phyloP scores from a whole-genome alignment of 2,329 filamentous ascomycete genomes.

The Alternaria consortialis region DNA sequence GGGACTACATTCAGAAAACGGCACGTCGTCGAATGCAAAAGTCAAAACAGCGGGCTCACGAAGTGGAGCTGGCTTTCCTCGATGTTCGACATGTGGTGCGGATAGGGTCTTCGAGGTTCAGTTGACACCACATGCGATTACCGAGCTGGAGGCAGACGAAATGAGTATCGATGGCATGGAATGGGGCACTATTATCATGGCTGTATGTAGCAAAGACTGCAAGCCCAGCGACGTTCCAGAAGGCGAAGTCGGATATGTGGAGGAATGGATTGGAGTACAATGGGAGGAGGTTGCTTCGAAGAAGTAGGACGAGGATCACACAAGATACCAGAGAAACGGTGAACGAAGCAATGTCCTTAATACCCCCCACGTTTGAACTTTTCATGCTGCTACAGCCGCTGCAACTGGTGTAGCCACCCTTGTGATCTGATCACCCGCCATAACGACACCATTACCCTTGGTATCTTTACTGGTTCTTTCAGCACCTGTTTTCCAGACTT shows the following conservation, averaged over 20 bases:
- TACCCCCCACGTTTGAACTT: neutral
- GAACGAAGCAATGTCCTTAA: neutral
- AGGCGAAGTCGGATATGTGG: conserved; percentile 78
- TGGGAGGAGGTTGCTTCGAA: conserved; percentile 77
- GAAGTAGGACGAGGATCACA: conserved; percentile 16
- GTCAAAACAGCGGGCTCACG: conserved; percentile 37
- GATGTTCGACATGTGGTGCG: conserved; percentile 78
- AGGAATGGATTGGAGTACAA: conserved; percentile 98
- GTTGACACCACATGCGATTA: conserved; percentile 88
- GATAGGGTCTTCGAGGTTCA: conserved; percentile 89
- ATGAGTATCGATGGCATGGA: conserved; percentile 84
- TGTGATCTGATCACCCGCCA: conserved; percentile 80
- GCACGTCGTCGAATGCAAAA: conserved; percentile 35
- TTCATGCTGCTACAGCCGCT: conserved; percentile 79
- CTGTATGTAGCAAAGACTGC: conserved; percentile 84
- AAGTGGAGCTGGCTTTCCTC: conserved; percentile 66
- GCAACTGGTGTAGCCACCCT: conserved; percentile 77
- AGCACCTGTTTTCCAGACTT: conserved; percentile 49
- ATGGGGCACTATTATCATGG: conserved; percentile 92
- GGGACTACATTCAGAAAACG: conserved; percentile 41
- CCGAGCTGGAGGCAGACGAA: conserved; percentile 81
- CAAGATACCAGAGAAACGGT: neutral
- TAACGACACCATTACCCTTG: conserved; percentile 75
- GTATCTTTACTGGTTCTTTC: conserved; percentile 68
- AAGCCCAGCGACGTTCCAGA: conserved; percentile 64